Conservation (phyloP, 2,329 filamentous ascomycete genomes). For the Apiospora rasikravindrae region DNA sequence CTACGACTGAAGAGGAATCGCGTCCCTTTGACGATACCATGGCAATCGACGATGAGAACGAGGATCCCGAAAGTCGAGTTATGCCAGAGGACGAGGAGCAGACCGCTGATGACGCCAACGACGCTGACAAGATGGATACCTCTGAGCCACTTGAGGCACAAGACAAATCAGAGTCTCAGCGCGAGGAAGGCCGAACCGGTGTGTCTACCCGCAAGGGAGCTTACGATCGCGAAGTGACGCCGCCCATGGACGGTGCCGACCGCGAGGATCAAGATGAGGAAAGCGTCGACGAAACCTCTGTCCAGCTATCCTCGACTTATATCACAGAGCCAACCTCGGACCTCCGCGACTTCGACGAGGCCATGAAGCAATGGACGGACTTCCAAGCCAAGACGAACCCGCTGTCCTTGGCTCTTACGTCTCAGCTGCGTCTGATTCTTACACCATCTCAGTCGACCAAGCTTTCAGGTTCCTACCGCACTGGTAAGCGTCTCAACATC, state of each 20-base stretch:
- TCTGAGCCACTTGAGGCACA: constrained; percentile 45
- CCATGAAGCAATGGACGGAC: constrained; percentile 80
- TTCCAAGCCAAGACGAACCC: constrained; percentile 86
- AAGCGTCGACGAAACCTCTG: constrained; percentile 57
- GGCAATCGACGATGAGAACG: constrained; percentile 76
- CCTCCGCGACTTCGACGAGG: constrained; percentile 56
- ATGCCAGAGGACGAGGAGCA: constrained; percentile 58
- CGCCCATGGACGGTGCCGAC: constrained; percentile 38
- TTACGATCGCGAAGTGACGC: constrained; percentile 57
- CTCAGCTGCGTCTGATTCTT: constrained; percentile 93
- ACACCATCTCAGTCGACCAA: constrained; percentile 95
- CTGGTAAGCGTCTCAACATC: constrained; percentile 97
- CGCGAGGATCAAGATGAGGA: constrained; percentile 54
- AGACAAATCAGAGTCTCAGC: constrained; percentile 50
- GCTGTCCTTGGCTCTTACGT: constrained; percentile 86
- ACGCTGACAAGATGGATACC: constrained; percentile 52
- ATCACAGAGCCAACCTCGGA: constrained; percentile 54
- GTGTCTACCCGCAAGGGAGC: constrained; percentile 65
- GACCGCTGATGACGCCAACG: constrained; percentile 53
- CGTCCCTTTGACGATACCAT: constrained; percentile 86
- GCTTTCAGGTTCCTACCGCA: constrained; percentile 94
- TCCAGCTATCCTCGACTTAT: constrained; percentile 75
- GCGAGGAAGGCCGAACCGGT: constrained; percentile 62
- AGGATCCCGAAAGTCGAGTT: constrained; percentile 51
- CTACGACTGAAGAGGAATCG: constrained; percentile 85